A percentile compares a stretch with the other conserved stretches of the same genome.
Conservation (phyloP, 371 early-diverging fungal species). For the Rhizopus microsporus region DNA sequence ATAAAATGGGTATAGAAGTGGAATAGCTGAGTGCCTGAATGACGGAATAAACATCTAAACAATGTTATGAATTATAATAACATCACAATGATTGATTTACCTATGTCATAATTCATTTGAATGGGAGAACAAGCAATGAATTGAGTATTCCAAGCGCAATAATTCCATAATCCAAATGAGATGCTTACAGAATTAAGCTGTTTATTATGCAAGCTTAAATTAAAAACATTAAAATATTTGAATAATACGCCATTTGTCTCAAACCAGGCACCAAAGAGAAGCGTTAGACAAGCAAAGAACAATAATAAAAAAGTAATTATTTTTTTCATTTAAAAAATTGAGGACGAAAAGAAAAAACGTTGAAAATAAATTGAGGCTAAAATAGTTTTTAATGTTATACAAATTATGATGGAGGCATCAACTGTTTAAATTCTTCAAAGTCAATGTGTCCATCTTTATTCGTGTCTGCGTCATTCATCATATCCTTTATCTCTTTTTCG, state of each 20-base stretch:
- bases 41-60: background rate
- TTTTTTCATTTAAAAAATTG: slow-evolving; percentile 1
- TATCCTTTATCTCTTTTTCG: slow-evolving; percentile 76
- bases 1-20: background rate
- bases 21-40: background rate
- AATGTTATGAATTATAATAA: background rate
- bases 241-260: background rate
- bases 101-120: slow-evolving; percentile 16
- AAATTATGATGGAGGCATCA: slow-evolving; percentile 47
- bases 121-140: slow-evolving; percentile 9
- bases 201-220: background rate
- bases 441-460: slow-evolving; percentile 71
- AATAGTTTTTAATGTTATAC: slow-evolving; percentile 7
- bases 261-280: slow-evolving; percentile 1
- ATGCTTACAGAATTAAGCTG: background rate
- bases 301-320: slow-evolving; percentile 2
- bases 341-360: slow-evolving; percentile 3
- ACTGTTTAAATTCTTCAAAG: slow-evolving; percentile 59
- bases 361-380: slow-evolving; percentile 5
- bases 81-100: background rate
- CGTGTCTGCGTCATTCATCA: slow-evolving; percentile 81
- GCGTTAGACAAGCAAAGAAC: slow-evolving; percentile 3
- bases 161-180: slow-evolving; percentile 21
- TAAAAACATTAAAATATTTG: background rate
- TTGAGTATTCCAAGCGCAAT: slow-evolving; percentile 10